Percentiles rank a stretch among this genome's conserved stretches.
phyloP scores from a whole-genome alignment of 2,329 filamentous ascomycete genomes.

The Sporothrix protearum region DNA sequence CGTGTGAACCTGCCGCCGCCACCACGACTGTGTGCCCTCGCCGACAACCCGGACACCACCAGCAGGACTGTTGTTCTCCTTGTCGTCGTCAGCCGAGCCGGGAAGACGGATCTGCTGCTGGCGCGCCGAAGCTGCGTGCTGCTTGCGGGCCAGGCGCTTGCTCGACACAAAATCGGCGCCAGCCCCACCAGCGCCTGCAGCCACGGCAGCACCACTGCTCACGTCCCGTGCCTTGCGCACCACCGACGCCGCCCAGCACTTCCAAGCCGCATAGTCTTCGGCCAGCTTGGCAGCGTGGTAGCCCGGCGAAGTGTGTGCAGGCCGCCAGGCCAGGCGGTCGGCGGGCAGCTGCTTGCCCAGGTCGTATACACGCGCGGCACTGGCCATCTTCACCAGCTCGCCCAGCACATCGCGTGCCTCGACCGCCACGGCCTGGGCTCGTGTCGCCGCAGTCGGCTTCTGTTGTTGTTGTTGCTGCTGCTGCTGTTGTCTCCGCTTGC shows the following conservation, averaged over 20 bases:
- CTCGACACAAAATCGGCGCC: slow-evolving; percentile 30
- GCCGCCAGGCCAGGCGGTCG: slow-evolving; percentile 52
- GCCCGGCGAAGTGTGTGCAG: slow-evolving; percentile 59
- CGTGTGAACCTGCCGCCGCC: slow-evolving; percentile 50
- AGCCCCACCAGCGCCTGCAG: slow-evolving; percentile 24
- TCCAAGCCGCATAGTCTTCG: slow-evolving; percentile 63
- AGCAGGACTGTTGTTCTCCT: slow-evolving; percentile 20
- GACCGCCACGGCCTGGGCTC: slow-evolving; percentile 51
- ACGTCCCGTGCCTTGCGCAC: slow-evolving; percentile 50
- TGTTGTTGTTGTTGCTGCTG: neutral
- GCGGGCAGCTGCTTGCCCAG: slow-evolving; percentile 38
- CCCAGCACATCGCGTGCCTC: slow-evolving; percentile 63
- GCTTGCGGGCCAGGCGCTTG: slow-evolving; percentile 34
- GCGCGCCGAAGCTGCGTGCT: slow-evolving; percentile 39
- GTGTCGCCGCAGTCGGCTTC: slow-evolving; percentile 28
- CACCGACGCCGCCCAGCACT: slow-evolving; percentile 54
- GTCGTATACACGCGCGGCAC: slow-evolving; percentile 56
- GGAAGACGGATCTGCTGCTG: slow-evolving; percentile 52
- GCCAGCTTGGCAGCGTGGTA: slow-evolving; percentile 63
- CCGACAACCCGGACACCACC: slow-evolving; percentile 51
- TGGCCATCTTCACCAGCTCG: slow-evolving; percentile 61
- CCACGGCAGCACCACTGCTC: slow-evolving; percentile 26
- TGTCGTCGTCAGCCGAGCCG: slow-evolving; percentile 39
- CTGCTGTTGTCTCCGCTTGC: slow-evolving; percentile 34
- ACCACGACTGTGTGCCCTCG: slow-evolving; percentile 43